Base-by-base conservation (phyloP, 768 basidiomycete species). In the Pulveroboletus sp. region DNA sequence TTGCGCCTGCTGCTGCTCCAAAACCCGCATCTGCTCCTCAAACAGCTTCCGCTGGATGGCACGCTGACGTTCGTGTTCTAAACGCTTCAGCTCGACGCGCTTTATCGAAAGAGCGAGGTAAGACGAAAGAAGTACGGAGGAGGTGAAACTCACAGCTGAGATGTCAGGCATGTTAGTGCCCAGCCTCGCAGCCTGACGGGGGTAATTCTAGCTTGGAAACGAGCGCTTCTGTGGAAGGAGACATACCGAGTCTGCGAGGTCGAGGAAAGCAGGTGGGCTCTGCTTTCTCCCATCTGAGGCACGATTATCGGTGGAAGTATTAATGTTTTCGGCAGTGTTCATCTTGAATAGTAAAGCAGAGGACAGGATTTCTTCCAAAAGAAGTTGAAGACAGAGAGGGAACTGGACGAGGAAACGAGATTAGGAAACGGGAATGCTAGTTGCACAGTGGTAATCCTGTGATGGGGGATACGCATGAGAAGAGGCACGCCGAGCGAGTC, bases 21-120 rank as follows among this genome's bases (percentile, higher is more conserved):
- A 79, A 47, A 78, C 83, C 48, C 87, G 86, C 94, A 96, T 96
- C 72, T 96, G 93, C 61, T 95, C 91, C 71, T 98, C 94, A 69
- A 97, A 98, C 61, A 90, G 71, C 70, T 84, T 87, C 65, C 93
- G 85, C 67, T 95, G 93, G 38, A 89, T 67, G 35, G 73, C 73
- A 54, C 93, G 90, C 70, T 93, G 90, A 45, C 89, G 84, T 70
- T 96, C 93, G 64, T 97, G 92, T 50, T 69, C 71, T 56, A 89
- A 72, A 58, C 93, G 87, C 68, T 93, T 96, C 63, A 92, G 76
- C 66, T 94, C 91, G 54, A 93, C 85, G 60, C 89, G 88, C 87
- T 90, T 70, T 39, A 27, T 39, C 6, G 39, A 49, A 30, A 46
- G 54, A 52, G 18, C 49, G 10, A 39, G 33, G 43, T 50, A 41